Percentiles rank a stretch among this genome's conserved stretches.
phyloP scores from a whole-genome alignment of 768 basidiomycete species.

The Fomitopsis serialis region DNA sequence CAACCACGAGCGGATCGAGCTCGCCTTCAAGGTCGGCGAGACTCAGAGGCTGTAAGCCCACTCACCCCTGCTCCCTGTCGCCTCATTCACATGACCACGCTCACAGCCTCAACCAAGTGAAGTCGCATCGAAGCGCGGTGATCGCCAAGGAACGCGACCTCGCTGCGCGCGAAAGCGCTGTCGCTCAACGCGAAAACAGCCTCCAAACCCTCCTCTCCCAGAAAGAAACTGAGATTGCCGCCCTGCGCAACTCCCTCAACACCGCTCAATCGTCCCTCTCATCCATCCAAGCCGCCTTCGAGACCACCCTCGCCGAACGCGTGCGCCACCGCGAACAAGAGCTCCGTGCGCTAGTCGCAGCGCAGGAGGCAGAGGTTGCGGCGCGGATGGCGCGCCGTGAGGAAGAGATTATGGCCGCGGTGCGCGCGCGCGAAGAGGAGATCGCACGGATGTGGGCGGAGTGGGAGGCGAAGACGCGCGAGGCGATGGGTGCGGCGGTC shows the following conservation, averaged over 20 bases:
- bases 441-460: slow-evolving; percentile 59
- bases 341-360: slow-evolving; percentile 54
- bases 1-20: slow-evolving; percentile 71
- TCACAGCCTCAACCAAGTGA: slow-evolving; percentile 57
- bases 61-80: neutral
- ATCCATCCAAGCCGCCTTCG: slow-evolving; percentile 33
- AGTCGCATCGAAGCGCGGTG: slow-evolving; percentile 52
- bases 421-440: slow-evolving; percentile 58
- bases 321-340: slow-evolving; percentile 64
- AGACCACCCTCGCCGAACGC: slow-evolving; percentile 33
- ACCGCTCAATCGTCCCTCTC: slow-evolving; percentile 22
- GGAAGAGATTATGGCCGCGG: slow-evolving; percentile 66
- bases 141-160: slow-evolving; percentile 63
- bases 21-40: slow-evolving; percentile 67
- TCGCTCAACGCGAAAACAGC: slow-evolving; percentile 52
- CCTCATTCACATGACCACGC: neutral
- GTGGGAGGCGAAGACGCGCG: slow-evolving; percentile 36
- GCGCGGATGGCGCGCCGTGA: slow-evolving; percentile 60
- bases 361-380: slow-evolving; percentile 68
- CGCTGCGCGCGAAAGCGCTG: slow-evolving; percentile 44
- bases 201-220: slow-evolving; percentile 40
- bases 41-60: slow-evolving; percentile 70
- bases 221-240: slow-evolving; percentile 56
- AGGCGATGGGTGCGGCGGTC: slow-evolving; percentile 30
- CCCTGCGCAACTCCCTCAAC: slow-evolving; percentile 20